Conservation (phyloP, 2,329 filamentous ascomycete genomes). For the Orbilia quercus region DNA sequence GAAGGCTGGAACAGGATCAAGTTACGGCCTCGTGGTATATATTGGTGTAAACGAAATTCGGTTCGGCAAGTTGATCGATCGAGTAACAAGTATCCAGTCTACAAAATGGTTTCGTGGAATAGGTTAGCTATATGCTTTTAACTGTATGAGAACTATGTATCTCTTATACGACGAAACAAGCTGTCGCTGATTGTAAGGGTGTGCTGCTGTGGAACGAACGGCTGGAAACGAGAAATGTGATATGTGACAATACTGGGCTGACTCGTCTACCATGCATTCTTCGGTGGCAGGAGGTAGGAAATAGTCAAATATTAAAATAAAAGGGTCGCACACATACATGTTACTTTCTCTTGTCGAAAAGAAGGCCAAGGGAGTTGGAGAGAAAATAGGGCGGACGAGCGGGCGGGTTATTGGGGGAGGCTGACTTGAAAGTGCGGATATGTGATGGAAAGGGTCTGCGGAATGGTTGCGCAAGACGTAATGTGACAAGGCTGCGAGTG, state of each 20-base stretch:
- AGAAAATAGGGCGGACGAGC: constrained; percentile 23
- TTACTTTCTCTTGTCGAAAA: constrained; percentile 11
- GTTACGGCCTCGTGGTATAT: constrained; percentile 15
- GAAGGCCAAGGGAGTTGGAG: not conserved
- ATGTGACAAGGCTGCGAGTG: constrained; percentile 47
- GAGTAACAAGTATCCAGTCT: constrained; percentile 3
- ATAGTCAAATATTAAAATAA: too few species aligned
- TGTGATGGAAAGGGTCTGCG: constrained; percentile 42
- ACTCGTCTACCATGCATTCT: constrained; percentile 47
- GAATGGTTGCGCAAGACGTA: constrained; percentile 56
- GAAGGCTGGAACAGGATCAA: not conserved
- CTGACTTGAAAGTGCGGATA: constrained; percentile 33
- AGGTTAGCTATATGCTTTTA: not conserved
- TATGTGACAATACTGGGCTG: constrained; percentile 37
- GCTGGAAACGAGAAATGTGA: constrained; percentile 55
- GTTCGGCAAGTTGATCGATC: constrained; percentile 1
- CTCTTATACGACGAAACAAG: constrained; percentile 41
- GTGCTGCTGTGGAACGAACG: constrained; percentile 40
- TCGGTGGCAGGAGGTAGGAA: constrained; percentile 29
- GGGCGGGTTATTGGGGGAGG: constrained; percentile 37
- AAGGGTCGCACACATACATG: constrained; percentile 47
- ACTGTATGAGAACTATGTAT: not conserved
- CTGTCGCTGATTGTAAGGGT: constrained; percentile 24
- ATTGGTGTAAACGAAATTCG: not conserved
- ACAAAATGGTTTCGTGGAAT: not conserved